Conservation (phyloP, 768 basidiomycete genomes). For the Collybiopsis luxurians region DNA sequence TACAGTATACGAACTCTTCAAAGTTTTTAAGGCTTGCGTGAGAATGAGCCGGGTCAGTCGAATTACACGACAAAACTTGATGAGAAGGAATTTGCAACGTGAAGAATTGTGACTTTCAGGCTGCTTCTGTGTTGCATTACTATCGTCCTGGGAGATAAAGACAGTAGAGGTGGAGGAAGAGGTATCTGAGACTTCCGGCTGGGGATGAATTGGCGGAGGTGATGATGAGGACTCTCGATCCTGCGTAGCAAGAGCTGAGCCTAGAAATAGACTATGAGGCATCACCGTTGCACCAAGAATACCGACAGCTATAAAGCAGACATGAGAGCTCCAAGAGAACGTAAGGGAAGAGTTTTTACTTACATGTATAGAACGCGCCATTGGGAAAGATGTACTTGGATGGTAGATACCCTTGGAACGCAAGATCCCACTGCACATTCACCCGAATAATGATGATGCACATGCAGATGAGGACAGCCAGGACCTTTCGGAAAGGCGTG, state of each 20-base stretch:
- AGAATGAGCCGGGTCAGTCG: neutral
- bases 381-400: slow-evolving; percentile 57
- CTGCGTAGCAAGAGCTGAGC: slow-evolving; percentile 82
- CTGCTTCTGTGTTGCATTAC: too few relatives aligned
- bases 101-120: too few relatives aligned
- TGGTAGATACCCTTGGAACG: slow-evolving; percentile 76
- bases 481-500: slow-evolving; percentile 34
- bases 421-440: slow-evolving; percentile 65
- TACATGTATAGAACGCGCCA: slow-evolving; percentile 66
- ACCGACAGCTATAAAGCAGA: slow-evolving; percentile 49
- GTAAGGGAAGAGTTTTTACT: slow-evolving; percentile 20
- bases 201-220: neutral
- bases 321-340: slow-evolving; percentile 18
- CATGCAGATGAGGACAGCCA: slow-evolving; percentile 79
- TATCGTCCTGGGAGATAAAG: too few relatives aligned
- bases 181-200: too few relatives aligned
- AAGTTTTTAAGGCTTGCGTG: slow-evolving; percentile 30
- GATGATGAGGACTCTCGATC: slow-evolving; percentile 50
- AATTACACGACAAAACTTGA: too few relatives aligned
- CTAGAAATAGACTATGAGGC: slow-evolving; percentile 92
- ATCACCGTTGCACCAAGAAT: slow-evolving; percentile 86
- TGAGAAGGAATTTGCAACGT: too few relatives aligned
- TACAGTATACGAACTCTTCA: slow-evolving; percentile 28
- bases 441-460: slow-evolving; percentile 71
- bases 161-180: too few relatives aligned